Evolutionary conservation across 345 rosid genomes (phyloP).

Genomic region (Citropsis articulata): DNA sequence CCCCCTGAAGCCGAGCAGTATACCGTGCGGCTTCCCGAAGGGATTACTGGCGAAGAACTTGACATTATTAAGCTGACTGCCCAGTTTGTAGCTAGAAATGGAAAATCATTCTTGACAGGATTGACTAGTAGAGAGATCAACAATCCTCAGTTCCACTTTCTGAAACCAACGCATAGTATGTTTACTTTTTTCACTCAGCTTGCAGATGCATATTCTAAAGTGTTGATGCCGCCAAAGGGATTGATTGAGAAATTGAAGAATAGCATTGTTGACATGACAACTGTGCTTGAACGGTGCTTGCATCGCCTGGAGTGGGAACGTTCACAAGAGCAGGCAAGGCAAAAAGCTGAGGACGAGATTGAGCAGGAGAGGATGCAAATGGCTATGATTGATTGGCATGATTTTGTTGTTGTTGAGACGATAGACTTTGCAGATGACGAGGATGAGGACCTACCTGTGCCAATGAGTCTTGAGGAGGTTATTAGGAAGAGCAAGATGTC

Average conservation of each 20-base stretch:
- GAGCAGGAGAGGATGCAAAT: constrained; percentile 64
- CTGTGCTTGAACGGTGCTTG: constrained; percentile 57
- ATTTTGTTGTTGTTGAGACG: constrained; percentile 58
- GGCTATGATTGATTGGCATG: constrained; percentile 79
- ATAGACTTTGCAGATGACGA: constrained; percentile 69
- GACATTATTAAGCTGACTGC: constrained; percentile 69
- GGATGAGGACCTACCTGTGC: constrained; percentile 66
- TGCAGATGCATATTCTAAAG: constrained; percentile 64
- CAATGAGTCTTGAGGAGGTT: constrained; percentile 69
- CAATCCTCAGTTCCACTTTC: constrained; percentile 58
- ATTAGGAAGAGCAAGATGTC: constrained; percentile 56
- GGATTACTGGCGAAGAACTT: constrained; percentile 65
- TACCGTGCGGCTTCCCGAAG: constrained; percentile 60
- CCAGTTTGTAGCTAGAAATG: constrained; percentile 64
- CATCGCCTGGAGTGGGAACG: constrained; percentile 65
- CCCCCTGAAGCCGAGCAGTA: constrained; percentile 62
- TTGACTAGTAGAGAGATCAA: constrained; percentile 56
- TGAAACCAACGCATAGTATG: constrained; percentile 67
- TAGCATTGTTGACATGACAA: constrained; percentile 52
- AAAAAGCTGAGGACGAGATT: constrained; percentile 62
- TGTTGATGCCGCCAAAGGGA: constrained; percentile 59
- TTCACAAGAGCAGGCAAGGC: constrained; percentile 71
- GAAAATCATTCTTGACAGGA: constrained; percentile 56
- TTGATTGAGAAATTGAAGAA: constrained; percentile 45
- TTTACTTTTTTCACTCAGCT: constrained; percentile 55